Base-by-base conservation (phyloP, 176 grass and related monocot species). In the Triticum dicoccoides region DNA sequence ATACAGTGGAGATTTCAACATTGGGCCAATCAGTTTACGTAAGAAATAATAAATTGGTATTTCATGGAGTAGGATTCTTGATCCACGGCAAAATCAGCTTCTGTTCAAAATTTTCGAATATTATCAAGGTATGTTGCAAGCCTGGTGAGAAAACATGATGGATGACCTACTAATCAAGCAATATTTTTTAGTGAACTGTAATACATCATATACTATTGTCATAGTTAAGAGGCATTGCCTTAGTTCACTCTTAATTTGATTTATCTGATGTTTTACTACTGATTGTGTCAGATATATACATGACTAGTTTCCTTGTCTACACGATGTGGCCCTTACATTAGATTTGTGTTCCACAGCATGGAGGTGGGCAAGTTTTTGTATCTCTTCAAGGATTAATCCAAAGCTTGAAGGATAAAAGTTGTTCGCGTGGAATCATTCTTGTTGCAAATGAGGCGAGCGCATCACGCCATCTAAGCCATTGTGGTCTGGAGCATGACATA, bases 361-460 rank as follows among this genome's bases (percentile, higher is more conserved):
- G 96, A 91, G 93, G 96, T 85, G 93, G 93, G 78, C 89, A 88
- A 92, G 91, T 98, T 62, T 98, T 94, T 90, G 83, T 82, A 82
- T 94, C 96, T 89, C 87, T 98, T 56, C 91, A 95, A 65, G 87
- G 73, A 83, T 89, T 98, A 85, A 73, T 91, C 70, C 83, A 95
- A 59, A 94, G 93, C 82, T 85, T 98, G 82, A 92, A 90, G 47
- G 78, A 77, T 75, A 71, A 49, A 77, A 82, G 84, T 59, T 89
- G 58, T 47, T 89, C 80, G 27, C 76, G 80, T 9, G 89, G 93
- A 81, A 86, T 89, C 81, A 92, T 95, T 94, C 88, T 98, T 87
- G 90, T 95, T 62, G 93, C 89, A 78, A 92, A 79, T 44, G 82
- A 92, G 77, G 91, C 93, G 59, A 87, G 65, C 18, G 79, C 84